Conservation (phyloP, 2,329 filamentous ascomycete species). For the Ilyonectria mors-panacis region DNA sequence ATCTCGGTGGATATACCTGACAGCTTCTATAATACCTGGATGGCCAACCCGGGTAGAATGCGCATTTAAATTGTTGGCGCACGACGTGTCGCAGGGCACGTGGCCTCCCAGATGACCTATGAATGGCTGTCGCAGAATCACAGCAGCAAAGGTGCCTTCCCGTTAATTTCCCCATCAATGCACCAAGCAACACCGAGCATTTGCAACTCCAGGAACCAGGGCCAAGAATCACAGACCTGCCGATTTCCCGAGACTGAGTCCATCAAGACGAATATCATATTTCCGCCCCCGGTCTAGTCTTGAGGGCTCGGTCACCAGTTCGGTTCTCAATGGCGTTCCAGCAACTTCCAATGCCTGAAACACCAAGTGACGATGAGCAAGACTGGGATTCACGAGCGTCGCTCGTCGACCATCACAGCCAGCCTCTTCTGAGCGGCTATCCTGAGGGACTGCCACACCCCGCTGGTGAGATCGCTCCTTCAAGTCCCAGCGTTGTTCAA, state of each 20-base stretch:
- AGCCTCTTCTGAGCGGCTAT: neutral
- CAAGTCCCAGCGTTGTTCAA: neutral
- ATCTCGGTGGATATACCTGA: neutral
- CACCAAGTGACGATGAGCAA: neutral
- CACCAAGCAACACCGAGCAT: constrained; percentile 18
- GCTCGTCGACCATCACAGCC: neutral
- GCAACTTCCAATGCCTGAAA: neutral
- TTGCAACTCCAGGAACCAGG: constrained; percentile 2
- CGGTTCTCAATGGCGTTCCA: constrained; percentile 6
- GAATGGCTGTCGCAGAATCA: neutral
- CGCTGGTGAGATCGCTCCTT: neutral
- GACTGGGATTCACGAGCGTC: neutral
- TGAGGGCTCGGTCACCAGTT: neutral
- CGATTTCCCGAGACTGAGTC: neutral
- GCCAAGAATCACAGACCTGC: neutral
- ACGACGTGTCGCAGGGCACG: neutral
- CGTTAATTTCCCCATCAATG: constrained; percentile 12
- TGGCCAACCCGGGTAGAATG: neutral
- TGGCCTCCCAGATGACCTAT: neutral
- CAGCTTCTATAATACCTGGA: neutral
- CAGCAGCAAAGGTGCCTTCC: neutral
- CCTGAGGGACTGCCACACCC: neutral
- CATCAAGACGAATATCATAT: neutral
- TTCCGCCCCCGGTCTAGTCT: neutral
- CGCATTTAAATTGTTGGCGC: neutral